Base-by-base conservation (phyloP, 1,284 basidiomycete genomes). In the Ustilago trichophora region DNA sequence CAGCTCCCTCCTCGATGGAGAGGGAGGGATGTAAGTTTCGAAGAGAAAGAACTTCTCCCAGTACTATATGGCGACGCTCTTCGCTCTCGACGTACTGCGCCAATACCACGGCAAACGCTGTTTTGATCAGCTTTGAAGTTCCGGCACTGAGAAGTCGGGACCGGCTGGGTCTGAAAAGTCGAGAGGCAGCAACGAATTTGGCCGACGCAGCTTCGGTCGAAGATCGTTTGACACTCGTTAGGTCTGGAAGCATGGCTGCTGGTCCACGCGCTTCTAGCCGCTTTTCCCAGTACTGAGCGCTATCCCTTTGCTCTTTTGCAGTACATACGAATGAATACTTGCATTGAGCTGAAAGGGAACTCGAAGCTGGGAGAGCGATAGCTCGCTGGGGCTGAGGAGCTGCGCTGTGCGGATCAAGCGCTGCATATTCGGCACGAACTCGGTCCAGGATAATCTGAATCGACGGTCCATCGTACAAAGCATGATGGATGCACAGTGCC, bases 101-200 rank as follows among this genome's bases (percentile, higher is more conserved):
- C 5, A 55, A 26, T 16, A 55, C 37, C 15, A 55, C 34, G 7
- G 45, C 53, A 21, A 55, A 48, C 3, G 37, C 53, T 11, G 34
- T 41, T 26, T 55, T 55, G 53, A 55, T 47, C 31, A 48, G 25
- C n/a, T n/a, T n/a, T n/a, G n/a, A n/a, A n/a, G n/a, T n/a, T n/a
- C n/a, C n/a, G n/a, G n/a, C n/a, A n/a, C n/a, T n/a, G n/a, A n/a
- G n/a, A n/a, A n/a, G n/a, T n/a, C n/a, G n/a, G n/a, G n/a, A n/a
- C n/a, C n/a, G n/a, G n/a, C n/a, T n/a, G n/a, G n/a, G n/a, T n/a
- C n/a, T n/a, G n/a, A n/a, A n/a, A n/a, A n/a, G n/a, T n/a, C n/a
- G n/a, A n/a, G n/a, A n/a, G n/a, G n/a, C n/a, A n/a, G n/a, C n/a
- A n/a, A n/a, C n/a, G n/a, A n/a, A n/a, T n/a, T n/a, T n/a, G n/a